phyloP scores from a whole-genome alignment of 345 rosid species.

The Arabidopsis thaliana region DNA sequence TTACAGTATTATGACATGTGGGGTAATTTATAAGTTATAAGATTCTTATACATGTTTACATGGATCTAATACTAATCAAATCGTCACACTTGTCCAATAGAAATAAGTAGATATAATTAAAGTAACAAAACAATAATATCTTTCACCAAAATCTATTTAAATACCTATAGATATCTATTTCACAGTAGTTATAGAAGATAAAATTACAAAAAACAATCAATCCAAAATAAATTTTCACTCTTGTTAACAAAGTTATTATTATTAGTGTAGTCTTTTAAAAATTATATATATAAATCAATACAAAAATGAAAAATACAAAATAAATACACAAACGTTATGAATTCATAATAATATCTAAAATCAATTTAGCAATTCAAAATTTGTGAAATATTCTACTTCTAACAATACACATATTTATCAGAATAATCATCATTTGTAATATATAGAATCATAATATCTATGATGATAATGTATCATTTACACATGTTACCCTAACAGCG shows the following conservation, averaged over 20 bases:
- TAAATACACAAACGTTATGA: not conserved
- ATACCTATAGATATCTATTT: not conserved
- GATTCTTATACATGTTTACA: too few species aligned
- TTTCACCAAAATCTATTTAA: too few species aligned
- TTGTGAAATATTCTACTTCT: not conserved
- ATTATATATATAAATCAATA: too few species aligned
- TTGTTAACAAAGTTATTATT: too few species aligned
- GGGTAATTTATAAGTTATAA: not conserved
- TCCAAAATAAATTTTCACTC: not conserved
- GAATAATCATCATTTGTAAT: too few species aligned
- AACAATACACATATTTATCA: too few species aligned
- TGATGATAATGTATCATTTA: too few species aligned
- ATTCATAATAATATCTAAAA: not conserved
- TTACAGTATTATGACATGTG: constrained; percentile 7
- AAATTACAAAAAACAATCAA: not conserved
- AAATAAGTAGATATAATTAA: not conserved
- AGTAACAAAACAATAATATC: not conserved
- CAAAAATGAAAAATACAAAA: too few species aligned
- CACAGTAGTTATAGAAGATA: not conserved
- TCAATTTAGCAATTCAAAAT: not conserved
- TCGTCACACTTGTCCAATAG: not conserved
- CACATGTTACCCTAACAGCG: not conserved
- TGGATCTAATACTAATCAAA: too few species aligned
- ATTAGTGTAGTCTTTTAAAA: not conserved
- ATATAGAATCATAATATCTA: too few species aligned